A percentile compares a stretch with the other conserved stretches of the same genome.
These are phyloP conservation scores for Rhynchospora pubera DNA, from an alignment of 176 grass and related monocot genomes.

Conservation along the genomic window DNA sequence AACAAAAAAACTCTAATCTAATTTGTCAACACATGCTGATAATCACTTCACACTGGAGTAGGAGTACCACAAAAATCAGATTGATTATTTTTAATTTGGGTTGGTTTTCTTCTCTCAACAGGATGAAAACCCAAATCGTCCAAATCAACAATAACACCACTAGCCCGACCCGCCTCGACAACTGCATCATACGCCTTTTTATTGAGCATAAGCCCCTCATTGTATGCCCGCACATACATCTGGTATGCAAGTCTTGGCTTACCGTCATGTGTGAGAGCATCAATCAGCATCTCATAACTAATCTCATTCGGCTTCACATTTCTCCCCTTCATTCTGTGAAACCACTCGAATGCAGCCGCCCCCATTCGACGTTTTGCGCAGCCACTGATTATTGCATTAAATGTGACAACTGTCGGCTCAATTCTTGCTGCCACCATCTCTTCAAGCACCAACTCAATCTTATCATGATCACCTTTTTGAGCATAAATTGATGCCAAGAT, in stretches of 20 bases:
- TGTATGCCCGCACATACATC: conserved; percentile 56
- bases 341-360: conserved; percentile 66
- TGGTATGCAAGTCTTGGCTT: conserved; percentile 77
- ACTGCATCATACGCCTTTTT: conserved; percentile 61
- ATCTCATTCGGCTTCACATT: conserved; percentile 59
- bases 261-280: conserved; percentile 55
- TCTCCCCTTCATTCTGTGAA: conserved; percentile 63
- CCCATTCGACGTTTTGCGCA: conserved; percentile 39
- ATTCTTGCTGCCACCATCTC: conserved; percentile 51
- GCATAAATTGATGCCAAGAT: conserved; percentile 66
- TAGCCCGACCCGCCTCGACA: conserved; percentile 34
- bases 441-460: conserved; percentile 44
- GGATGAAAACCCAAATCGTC: conserved; percentile 42
- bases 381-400: conserved; percentile 75
- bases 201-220: conserved; percentile 52
- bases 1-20: neutral
- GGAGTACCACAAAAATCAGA: neutral
- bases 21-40: neutral
- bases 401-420: conserved; percentile 70
- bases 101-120: neutral
- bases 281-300: conserved; percentile 72
- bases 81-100: neutral
- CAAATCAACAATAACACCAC: conserved; percentile 34
- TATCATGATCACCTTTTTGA: conserved; percentile 49
- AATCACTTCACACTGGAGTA: neutral